Base-by-base conservation (phyloP, 2,329 filamentous ascomycete genomes). In the Calonectria fujianensis region DNA sequence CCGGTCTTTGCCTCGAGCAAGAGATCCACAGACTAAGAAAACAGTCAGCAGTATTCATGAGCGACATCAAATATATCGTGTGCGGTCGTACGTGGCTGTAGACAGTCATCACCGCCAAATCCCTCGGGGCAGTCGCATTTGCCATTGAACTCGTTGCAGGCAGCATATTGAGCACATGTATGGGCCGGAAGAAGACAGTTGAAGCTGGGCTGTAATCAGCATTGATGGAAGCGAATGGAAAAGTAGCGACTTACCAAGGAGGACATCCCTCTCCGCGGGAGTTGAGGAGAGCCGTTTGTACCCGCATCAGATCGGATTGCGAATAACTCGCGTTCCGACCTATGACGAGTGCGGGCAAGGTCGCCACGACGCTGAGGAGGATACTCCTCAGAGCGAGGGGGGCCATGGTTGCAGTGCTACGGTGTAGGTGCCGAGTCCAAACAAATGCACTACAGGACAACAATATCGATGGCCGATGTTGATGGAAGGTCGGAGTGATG, bases 141-240 rank as follows among this genome's bases (percentile, higher is more conserved):
- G 65, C 97, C 97, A 81, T 95, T 98, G 82, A 93, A 96, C 82
- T 94, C 92, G 85, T 97, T 97, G 85, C 97, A 99, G 41, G 92
- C 90, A 45, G 96, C 94, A 84, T 94, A 99, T 86, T 99, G 97
- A 76, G 95, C 93, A 85, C 97, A 99, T 76, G 92, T 93, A 85
- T 98, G 97, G 76, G 95, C 95, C 35, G 97, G 96, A 20, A 99
- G 91, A 73, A 98, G 94, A 87, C 97, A 99, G 91, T 99, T 98
- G 90, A 99, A 99, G 88, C 97, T 96, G 78, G 80, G 82, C 13
- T 24, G 18, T 27, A 83, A 48, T 75, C 57, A 76, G 69, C 54
- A 75, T 71, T 37, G 27, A 18, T 27, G 13, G 35, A 61, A 39
- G 13, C 9, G 14, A 37, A 16, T 24, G 10, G 2, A 16, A 18